A percentile compares a stretch with the other conserved stretches of the same genome.
These are phyloP conservation scores for Bondarzewia mesenterica DNA, from an alignment of 1,284 basidiomycete genomes.

Conservation along the genomic window DNA sequence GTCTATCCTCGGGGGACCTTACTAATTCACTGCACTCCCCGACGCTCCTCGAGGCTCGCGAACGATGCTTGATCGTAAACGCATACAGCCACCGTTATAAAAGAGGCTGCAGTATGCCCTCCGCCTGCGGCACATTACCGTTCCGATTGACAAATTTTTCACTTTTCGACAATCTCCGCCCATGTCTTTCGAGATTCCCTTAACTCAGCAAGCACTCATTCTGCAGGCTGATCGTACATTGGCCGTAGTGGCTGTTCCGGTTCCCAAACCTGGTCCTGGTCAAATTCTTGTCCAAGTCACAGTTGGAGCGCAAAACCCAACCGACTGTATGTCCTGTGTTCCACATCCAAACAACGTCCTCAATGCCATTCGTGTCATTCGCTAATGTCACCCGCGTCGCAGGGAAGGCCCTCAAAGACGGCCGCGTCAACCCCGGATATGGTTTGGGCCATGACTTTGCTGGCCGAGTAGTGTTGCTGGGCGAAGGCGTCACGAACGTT, in stretches of 20 bases:
- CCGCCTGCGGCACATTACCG: too few relatives aligned
- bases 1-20: too few relatives aligned
- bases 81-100: too few relatives aligned
- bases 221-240: not conserved
- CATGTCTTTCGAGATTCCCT: not conserved
- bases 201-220: not conserved
- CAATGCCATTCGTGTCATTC: not conserved
- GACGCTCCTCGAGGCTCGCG: too few relatives aligned
- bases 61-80: too few relatives aligned
- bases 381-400: not conserved
- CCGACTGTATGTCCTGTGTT: slow-evolving; percentile 17
- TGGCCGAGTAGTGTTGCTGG: not conserved
- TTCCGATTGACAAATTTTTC: too few relatives aligned
- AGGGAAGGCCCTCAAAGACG: not conserved
- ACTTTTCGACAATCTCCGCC: too few relatives aligned
- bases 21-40: too few relatives aligned
- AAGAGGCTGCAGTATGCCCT: too few relatives aligned
- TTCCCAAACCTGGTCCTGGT: slow-evolving; percentile 17
- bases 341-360: not conserved
- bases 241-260: not conserved
- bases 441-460: not conserved
- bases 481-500: not conserved
- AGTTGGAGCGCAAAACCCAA: slow-evolving; percentile 24
- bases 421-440: not conserved
- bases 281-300: slow-evolving; percentile 24